Conservation (phyloP, 2,329 filamentous ascomycete genomes). For the Neofusicoccum ribis region DNA sequence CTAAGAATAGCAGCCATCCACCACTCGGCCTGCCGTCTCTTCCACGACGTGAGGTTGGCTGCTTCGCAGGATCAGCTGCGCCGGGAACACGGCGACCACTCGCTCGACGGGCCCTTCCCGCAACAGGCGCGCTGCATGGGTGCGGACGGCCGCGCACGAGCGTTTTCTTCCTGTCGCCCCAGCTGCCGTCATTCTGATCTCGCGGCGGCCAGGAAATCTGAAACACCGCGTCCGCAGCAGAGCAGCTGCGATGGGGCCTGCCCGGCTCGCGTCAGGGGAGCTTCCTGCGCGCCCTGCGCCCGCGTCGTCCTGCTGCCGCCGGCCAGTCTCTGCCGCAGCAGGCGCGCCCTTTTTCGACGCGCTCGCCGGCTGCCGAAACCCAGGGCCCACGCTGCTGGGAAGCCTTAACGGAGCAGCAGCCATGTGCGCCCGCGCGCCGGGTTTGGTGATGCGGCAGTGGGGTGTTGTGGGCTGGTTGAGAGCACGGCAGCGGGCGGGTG, state of each 20-base stretch:
- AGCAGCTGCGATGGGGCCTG: too few species aligned
- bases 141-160: not conserved
- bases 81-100: not conserved
- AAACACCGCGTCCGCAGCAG: not conserved
- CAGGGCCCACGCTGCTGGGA: not conserved
- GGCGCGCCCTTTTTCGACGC: not conserved
- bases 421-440: not conserved
- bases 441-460: not conserved
- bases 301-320: too few species aligned
- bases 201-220: not conserved
- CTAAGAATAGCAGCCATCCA: not conserved
- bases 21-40: not conserved
- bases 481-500: conserved; percentile 8
- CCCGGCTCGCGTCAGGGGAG: not conserved
- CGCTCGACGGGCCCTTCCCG: not conserved
- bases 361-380: not conserved
- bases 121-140: not conserved
- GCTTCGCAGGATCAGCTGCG: not conserved
- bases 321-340: not conserved
- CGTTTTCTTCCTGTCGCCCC: not conserved
- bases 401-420: not conserved
- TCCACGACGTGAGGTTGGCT: too few species aligned
- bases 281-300: not conserved
- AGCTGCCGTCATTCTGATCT: conserved; percentile 1
- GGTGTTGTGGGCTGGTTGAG: not conserved